Conservation (phyloP, 2,329 filamentous ascomycete genomes). For the Cytospora chrysosperma region DNA sequence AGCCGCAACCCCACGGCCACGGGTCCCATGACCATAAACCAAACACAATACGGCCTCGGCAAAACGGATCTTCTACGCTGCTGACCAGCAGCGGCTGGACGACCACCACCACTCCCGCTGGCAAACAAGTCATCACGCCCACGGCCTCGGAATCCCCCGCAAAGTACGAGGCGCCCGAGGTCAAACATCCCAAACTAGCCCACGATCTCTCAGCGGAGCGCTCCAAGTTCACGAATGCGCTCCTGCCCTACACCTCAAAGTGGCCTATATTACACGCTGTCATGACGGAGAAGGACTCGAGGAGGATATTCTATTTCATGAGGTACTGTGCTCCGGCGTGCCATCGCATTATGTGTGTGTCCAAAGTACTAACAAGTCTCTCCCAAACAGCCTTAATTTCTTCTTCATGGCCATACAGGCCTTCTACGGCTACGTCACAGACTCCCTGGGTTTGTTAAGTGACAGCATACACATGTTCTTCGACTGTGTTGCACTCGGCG, state of each 20-base stretch:
- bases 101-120: conserved; percentile 41
- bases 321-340: conserved; percentile 52
- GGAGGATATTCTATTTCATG: conserved; percentile 97
- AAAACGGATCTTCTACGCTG: conserved; percentile 36
- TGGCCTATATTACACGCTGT: conserved; percentile 84
- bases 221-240: conserved; percentile 68
- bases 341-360: background rate
- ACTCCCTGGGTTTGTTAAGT: conserved; percentile 90
- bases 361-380: background rate
- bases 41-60: conserved; percentile 37
- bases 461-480: conserved; percentile 99
- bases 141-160: conserved; percentile 31
- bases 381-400: conserved; percentile 72
- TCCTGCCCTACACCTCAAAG: conserved; percentile 67
- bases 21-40: conserved; percentile 31
- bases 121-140: conserved; percentile 39
- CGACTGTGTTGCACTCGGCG: conserved; percentile 87
- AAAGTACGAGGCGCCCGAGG: conserved; percentile 33
- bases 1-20: conserved; percentile 32
- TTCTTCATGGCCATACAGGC: conserved; percentile 92
- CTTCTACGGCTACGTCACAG: conserved; percentile 89
- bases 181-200: conserved; percentile 24
- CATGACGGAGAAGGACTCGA: conserved; percentile 84
- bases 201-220: conserved; percentile 46
- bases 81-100: conserved; percentile 40